Evolutionary conservation across 2,329 filamentous ascomycete genomes (phyloP).

Genomic region (Talaromyces sp.): DNA sequence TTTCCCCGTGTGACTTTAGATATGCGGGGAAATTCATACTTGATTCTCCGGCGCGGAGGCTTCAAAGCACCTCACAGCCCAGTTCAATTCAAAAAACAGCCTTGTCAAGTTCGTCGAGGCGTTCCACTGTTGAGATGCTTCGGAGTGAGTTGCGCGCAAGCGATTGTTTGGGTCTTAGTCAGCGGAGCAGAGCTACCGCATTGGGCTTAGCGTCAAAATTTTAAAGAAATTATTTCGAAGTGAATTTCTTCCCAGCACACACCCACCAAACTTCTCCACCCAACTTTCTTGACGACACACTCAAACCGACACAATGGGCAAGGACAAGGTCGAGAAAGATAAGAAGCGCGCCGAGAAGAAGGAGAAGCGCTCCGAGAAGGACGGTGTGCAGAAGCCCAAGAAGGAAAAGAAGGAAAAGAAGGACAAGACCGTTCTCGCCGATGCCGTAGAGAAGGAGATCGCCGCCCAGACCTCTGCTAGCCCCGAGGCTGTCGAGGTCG

Average conservation of each 20-base stretch:
- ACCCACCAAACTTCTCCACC: slow-evolving; percentile 26
- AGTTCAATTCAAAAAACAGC: not conserved
- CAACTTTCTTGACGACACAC: slow-evolving; percentile 15
- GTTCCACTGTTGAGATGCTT: not conserved
- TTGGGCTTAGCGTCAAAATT: slow-evolving; percentile 39
- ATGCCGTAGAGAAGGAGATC: slow-evolving; percentile 45
- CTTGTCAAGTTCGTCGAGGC: not conserved
- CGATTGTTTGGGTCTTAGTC: slow-evolving; percentile 23
- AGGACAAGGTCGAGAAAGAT: slow-evolving; percentile 51
- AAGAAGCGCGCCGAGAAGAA: slow-evolving; percentile 48
- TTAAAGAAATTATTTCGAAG: slow-evolving; percentile 39
- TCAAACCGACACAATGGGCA: slow-evolving; percentile 44
- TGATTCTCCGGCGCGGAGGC: not conserved
- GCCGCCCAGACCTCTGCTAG: slow-evolving; percentile 38
- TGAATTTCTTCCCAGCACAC: slow-evolving; percentile 24
- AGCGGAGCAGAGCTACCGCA: slow-evolving; percentile 22
- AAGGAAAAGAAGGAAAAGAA: slow-evolving; percentile 53
- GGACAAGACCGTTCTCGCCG: slow-evolving; percentile 41
- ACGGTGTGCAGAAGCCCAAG: slow-evolving; percentile 50
- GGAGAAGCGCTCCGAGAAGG: slow-evolving; percentile 50
- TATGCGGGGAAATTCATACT: not conserved
- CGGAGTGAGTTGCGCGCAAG: slow-evolving; percentile 2
- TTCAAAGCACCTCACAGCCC: not conserved
- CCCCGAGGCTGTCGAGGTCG: slow-evolving; percentile 26
- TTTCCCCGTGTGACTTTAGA: not conserved